Evolutionary conservation across 345 rosid genomes (phyloP).

Genomic region (Jatropha curcas): DNA sequence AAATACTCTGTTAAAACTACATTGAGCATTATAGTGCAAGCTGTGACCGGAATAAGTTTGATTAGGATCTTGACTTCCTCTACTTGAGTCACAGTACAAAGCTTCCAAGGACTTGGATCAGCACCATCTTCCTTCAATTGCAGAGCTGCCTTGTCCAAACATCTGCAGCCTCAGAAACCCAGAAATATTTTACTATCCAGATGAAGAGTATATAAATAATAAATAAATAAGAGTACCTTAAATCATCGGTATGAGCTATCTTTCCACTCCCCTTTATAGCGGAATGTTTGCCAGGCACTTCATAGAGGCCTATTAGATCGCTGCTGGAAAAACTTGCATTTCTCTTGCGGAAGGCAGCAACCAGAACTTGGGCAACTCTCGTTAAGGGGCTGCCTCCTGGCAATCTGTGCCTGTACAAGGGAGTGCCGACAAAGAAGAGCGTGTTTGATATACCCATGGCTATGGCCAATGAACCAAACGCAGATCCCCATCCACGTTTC

Average conservation of each 20-base stretch:
- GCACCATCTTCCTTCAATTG: slow-evolving; percentile 71
- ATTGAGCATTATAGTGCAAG: slow-evolving; percentile 72
- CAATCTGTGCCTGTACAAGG: slow-evolving; percentile 82
- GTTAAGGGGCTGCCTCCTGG: slow-evolving; percentile 98
- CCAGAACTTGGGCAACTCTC: slow-evolving; percentile 83
- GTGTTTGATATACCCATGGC: slow-evolving; percentile 86
- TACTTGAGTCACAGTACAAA: slow-evolving; percentile 90
- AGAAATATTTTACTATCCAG: no score
- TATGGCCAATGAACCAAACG: slow-evolving; percentile 80
- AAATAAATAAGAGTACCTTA: no score
- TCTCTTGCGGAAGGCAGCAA: slow-evolving; percentile 70
- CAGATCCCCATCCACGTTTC: slow-evolving; percentile 78
- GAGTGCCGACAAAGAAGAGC: slow-evolving; percentile 80
- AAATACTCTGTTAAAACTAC: slow-evolving; percentile 69
- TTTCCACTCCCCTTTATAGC: slow-evolving; percentile 81
- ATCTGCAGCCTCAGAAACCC: slow-evolving; percentile 36
- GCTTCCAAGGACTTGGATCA: slow-evolving; percentile 76
- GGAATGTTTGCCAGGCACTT: slow-evolving; percentile 71
- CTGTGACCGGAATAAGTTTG: slow-evolving; percentile 71
- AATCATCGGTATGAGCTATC: slow-evolving; percentile 64
- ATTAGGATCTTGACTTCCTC: slow-evolving; percentile 89
- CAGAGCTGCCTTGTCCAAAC: slow-evolving; percentile 89
- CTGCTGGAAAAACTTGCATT: slow-evolving; percentile 60
- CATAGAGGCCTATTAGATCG: slow-evolving; percentile 72
- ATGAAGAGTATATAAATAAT: not conserved